Conservation (phyloP, 345 rosid genomes). For the Linum trigynum region DNA sequence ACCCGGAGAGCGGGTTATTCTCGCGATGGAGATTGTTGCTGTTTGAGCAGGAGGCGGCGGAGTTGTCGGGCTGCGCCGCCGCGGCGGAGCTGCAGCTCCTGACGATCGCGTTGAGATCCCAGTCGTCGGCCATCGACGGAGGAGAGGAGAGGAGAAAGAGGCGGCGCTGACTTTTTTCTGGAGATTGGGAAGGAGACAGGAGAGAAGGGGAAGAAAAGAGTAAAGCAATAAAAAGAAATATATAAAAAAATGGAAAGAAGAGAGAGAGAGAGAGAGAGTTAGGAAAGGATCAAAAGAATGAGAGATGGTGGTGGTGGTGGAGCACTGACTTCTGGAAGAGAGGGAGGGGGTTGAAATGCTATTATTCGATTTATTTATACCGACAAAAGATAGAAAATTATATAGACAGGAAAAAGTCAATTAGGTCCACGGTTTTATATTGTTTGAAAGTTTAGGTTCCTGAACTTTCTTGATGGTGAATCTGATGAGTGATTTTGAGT, state of each 20-base stretch:
- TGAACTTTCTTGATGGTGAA: too few relatives aligned
- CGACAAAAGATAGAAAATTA: too few relatives aligned
- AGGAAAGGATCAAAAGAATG: background rate
- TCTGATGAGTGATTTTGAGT: too few relatives aligned
- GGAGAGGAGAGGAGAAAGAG: conserved; percentile 27
- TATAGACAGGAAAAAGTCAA: conserved; percentile 18
- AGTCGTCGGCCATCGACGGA: conserved; percentile 40
- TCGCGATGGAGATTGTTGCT: background rate
- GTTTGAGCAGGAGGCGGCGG: background rate
- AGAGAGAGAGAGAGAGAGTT: conserved; percentile 24
- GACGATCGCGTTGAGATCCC: conserved; percentile 83
- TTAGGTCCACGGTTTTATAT: conserved; percentile 10
- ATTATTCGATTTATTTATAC: too few relatives aligned
- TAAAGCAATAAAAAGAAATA: conserved; percentile 4
- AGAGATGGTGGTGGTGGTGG: conserved; percentile 19
- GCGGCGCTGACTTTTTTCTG: conserved; percentile 70
- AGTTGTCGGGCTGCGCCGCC: background rate
- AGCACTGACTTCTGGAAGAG: conserved; percentile 27
- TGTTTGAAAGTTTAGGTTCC: too few relatives aligned
- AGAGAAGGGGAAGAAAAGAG: background rate
- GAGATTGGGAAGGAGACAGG: conserved; percentile 7
- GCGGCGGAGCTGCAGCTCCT: conserved; percentile 45
- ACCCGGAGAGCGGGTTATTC: conserved; percentile 26
- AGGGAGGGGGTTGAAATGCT: background rate
- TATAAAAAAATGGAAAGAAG: background rate